Base-by-base conservation (phyloP, 1,284 basidiomycete genomes). In the Calocybe gambosa region DNA sequence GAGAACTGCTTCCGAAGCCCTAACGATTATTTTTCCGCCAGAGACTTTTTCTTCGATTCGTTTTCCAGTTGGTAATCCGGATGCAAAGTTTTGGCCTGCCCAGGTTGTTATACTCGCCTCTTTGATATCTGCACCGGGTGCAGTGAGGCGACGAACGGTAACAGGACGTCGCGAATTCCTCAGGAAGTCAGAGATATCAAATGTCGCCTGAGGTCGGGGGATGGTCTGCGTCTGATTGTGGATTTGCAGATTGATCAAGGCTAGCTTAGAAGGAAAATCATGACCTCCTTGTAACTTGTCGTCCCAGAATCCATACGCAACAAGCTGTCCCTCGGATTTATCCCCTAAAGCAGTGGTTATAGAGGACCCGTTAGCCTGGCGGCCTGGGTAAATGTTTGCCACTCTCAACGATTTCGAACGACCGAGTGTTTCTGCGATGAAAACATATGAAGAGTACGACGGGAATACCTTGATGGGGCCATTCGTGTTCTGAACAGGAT, bases 401-500 rank as follows among this genome's bases (percentile, higher is more conserved):
- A 75, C 68, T 28, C 60, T 65, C 12, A 73, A 59, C 6, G 65
- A 61, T 31, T 60, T 68, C 1, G 71, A 75, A 28, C 57, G 55
- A 2, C 68, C 71, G 20, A 76, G 61, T 1, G 72, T 61, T 52
- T 77, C 74, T n/a, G 70, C 58, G 46, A 76, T 58, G 51, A 76
- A 76, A 8, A 76, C 59, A 46, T 75, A 75, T 12, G 74, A 63
- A 2, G 65, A 67, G 45, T 76, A 77, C 9, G 71, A 66, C 1
- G 75, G 75, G 59, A 77, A 74, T 2, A 75, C 73, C 54, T 73
- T 65, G 41, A 70, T 57, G 4, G 68, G 67, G n/a, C 74, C 74
- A 46, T 74, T 75, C 28, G 56, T 50, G 33, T 73, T 75, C 46
- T 72, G 64, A 7, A 71, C 67, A 3, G 74, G 72, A 50, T 71